Evolutionary conservation across 2,329 filamentous ascomycete species (phyloP), one percentile per base, ranked within the genome.

Genomic region (Penicillium sp.): DNA sequence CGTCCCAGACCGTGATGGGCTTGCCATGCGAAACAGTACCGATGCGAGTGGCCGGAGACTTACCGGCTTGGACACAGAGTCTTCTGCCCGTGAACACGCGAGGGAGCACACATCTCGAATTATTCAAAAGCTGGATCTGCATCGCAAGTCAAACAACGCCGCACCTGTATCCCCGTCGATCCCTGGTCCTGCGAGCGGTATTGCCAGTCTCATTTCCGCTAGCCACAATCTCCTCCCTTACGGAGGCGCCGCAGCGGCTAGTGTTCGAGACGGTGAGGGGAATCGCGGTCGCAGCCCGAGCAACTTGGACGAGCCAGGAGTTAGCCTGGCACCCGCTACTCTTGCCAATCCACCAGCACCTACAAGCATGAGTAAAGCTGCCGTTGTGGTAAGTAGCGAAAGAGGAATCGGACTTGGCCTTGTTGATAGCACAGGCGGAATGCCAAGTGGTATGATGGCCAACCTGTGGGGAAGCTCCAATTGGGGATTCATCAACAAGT

Each of bases 401-500:
- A 85, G 89, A 60, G 86, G 87, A 2, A 81, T 92, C 57, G 84
- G 83, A 3, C 75, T 87, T 18, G 87, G 87, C n/a, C 77, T 79
- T 50, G 80, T 79, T 60, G 84, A 87, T 66, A 85, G 81, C 49
- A 83, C 83, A n/a, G 86, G 89, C 43, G 85, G 85, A 22, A 86
- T 96, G 76, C 91, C 93, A 1, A 90, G 90, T 51, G 92, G 91
- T 14, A 87, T 97, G 61, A 86, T 96, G 80, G 93, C 93, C 35
- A 98, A 98, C 72, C 85, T 96, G 56, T 98, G 94, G 94, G 94
- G 94, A 51, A 96, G 88, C 69, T 89, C 87, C 57, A 88, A 92
- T 49, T 96, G 92, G 91, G 86, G 86, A 14, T 85, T 85, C 63
- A 77, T 89, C 59, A 89, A 89, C 64, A 81, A 83, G 36, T 73